phyloP scores from a whole-genome alignment of 1,284 basidiomycete species.

The Peniophora sp. region DNA sequence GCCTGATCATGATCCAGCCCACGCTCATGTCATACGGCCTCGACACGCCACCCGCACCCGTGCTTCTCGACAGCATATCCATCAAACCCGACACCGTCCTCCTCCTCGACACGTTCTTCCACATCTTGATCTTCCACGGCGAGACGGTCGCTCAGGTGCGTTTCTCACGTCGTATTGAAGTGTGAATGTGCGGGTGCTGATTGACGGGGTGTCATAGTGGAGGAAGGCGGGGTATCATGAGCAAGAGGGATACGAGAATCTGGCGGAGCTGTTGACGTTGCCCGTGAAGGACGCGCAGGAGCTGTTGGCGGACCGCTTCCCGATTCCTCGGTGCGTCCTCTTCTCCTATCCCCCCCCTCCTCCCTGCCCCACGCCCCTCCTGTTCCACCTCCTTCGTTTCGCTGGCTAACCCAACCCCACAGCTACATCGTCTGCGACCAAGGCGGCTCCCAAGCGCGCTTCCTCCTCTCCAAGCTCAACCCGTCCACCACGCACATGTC shows the following conservation, averaged over 20 bases:
- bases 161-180: no score
- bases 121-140: constrained; percentile 99
- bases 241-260: constrained; percentile 98
- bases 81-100: constrained; percentile 97
- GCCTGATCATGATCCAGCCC: constrained; percentile 99
- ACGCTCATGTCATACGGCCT: constrained; percentile 99
- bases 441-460: constrained; percentile 95
- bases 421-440: constrained; percentile 95
- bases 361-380: neutral
- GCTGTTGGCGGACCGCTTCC: constrained; percentile 90
- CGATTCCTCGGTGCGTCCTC: constrained; percentile 68
- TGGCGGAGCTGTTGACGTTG: constrained; percentile 87
- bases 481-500: constrained; percentile 98
- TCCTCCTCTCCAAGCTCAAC: constrained; percentile 94
- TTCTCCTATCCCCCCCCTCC: neutral
- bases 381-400: no score
- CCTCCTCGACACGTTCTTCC: constrained; percentile 99
- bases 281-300: constrained; percentile 84
- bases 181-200: no score
- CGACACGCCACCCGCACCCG: constrained; percentile 85
- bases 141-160: constrained; percentile 79
- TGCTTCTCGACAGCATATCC: constrained; percentile 94
- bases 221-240: constrained; percentile 99
- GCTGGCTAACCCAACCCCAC: no score
- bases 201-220: constrained; percentile 40